Conservation (phyloP, 441 rosid species). For the Aquilaria agallochum region DNA sequence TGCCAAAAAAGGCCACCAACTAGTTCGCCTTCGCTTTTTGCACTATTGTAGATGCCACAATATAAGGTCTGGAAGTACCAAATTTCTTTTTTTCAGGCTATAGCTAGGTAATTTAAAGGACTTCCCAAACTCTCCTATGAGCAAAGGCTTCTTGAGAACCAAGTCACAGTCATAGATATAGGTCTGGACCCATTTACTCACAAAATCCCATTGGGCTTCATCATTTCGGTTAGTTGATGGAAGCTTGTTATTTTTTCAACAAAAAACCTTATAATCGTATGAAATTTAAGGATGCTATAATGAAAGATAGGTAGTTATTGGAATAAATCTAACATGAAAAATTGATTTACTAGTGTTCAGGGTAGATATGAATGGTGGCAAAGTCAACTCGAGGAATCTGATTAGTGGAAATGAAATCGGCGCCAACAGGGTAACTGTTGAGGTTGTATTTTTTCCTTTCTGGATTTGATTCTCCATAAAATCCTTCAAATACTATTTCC, state of each 20-base stretch:
- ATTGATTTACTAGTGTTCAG: slow-evolving; percentile 46
- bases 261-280: no score
- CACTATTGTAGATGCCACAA: slow-evolving; percentile 36
- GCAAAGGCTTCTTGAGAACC: slow-evolving; percentile 38
- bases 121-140: slow-evolving; percentile 46
- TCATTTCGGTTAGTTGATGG: slow-evolving; percentile 23
- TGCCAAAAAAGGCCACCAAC: slow-evolving; percentile 59
- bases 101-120: slow-evolving; percentile 36
- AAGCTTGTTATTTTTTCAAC: slow-evolving; percentile 23
- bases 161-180: slow-evolving; percentile 37
- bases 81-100: slow-evolving; percentile 35
- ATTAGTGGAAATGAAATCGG: slow-evolving; percentile 41
- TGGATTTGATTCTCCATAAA: slow-evolving; percentile 35
- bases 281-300: no score
- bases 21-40: slow-evolving; percentile 29
- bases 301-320: no score
- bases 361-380: slow-evolving; percentile 52
- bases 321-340: background rate
- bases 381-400: slow-evolving; percentile 40
- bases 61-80: slow-evolving; percentile 32
- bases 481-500: slow-evolving; percentile 50
- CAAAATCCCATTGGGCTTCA: slow-evolving; percentile 24
- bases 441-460: slow-evolving; percentile 35
- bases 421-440: slow-evolving; percentile 15
- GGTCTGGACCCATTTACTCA: slow-evolving; percentile 37